Evolutionary conservation across 805 yeast genomes (phyloP).

Genomic region (Candida rishiriensis): DNA sequence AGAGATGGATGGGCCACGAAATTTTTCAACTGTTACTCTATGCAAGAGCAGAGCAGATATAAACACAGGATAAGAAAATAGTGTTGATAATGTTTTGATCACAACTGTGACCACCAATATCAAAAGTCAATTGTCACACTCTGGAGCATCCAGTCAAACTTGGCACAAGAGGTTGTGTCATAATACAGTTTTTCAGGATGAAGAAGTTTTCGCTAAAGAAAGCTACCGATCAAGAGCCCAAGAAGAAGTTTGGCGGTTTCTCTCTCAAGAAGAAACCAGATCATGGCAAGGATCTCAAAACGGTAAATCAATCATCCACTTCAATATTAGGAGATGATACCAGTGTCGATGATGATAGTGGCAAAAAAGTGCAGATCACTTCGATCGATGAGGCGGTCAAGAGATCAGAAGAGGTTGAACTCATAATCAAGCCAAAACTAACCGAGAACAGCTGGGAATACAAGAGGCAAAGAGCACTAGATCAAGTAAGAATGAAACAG

Average conservation of each 20-base stretch:
- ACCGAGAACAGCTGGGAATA: conserved; percentile 22
- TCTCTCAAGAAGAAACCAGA: conserved; percentile 25
- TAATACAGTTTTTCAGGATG: conserved; percentile 15
- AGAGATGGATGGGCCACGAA: too few relatives aligned
- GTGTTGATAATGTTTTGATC: too few relatives aligned
- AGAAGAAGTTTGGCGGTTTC: conserved; percentile 28
- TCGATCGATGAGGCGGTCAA: conserved; percentile 19
- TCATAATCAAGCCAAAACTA: conserved; percentile 18
- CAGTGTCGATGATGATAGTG: conserved; percentile 3
- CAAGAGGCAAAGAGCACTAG: conserved; percentile 10
- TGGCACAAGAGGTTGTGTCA: too few relatives aligned
- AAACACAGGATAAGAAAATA: too few relatives aligned
- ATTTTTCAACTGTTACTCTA: too few relatives aligned
- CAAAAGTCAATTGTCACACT: too few relatives aligned
- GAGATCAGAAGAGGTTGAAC: conserved; percentile 9
- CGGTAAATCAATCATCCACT: neutral
- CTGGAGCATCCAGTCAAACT: too few relatives aligned
- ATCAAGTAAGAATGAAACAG: conserved; percentile 2
- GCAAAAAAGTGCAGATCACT: conserved; percentile 30
- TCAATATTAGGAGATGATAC: conserved; percentile 9
- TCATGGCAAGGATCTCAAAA: neutral
- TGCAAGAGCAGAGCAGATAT: too few relatives aligned
- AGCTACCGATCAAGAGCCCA: conserved; percentile 9
- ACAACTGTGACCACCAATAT: too few relatives aligned
- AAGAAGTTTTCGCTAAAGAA: conserved; percentile 37